Evolutionary conservation across 305 asterid species (phyloP), one percentile per base, ranked within the genome.

Genomic region (Stenogyne calaminthoides): DNA sequence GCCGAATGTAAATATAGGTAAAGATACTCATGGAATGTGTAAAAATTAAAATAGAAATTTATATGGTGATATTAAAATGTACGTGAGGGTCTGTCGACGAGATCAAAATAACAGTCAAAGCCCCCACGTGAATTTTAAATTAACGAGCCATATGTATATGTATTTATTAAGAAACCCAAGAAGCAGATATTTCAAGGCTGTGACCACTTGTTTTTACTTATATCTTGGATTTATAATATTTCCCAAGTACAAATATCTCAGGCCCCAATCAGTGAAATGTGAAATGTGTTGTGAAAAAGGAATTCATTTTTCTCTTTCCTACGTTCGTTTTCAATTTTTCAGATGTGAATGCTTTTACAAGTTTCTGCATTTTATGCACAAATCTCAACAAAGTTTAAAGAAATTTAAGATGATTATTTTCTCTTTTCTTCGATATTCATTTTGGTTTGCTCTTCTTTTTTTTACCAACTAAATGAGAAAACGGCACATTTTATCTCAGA

Each of bases 41-140:
- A 58, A 58, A 57, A 55, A 1, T 9, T 10, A 15, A 49, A 9
- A 49, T 5, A 49, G 56, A 47, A 47, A n/a, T 47, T n/a, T 19
- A 5, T 61, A 61, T 34, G 46, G 20, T n/a, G 15, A n/a, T 46
- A n/a, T n/a, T n/a, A 66, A 63, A 63, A 19, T 25, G 25, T 25
- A 25, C 29, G 29, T 37, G 9, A 40, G 36, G 64, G 4, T 51
- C 0, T 72, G 70, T 51, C 73, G 78, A 67, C 27, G 49, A 76
- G 72, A 79, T 74, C 82, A 84, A 79, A 79, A 77, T 79, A 77
- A 68, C 71, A 76, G 89, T 84, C 88, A 84, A 82, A 67, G 67
- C 75, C 83, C 86, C 80, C 88, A 84, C 91, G 91, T 84, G 89
- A 84, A 78, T 52, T 80, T 59, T 78, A 59, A 75, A 77, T 75